Evolutionary conservation across 2,329 filamentous ascomycete genomes (phyloP).

Genomic region (Sclerotinia nivalis): DNA sequence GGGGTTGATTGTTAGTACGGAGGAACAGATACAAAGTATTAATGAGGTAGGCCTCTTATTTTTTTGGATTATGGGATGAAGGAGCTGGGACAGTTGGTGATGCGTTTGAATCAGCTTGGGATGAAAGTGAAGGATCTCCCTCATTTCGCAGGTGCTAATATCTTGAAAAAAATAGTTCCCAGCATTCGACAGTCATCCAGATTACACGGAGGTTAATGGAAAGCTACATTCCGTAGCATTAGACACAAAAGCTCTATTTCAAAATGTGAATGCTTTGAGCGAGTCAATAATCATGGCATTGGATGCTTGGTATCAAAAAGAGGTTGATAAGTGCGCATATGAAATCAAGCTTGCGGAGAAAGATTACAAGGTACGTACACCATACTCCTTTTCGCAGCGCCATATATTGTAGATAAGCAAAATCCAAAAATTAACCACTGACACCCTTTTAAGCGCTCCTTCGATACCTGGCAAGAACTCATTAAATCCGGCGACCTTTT

Average conservation of each 20-base stretch:
- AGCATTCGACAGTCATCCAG: slow-evolving; percentile 25
- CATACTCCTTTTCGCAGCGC: too few species aligned
- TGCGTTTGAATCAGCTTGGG: background rate
- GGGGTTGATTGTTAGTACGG: slow-evolving; percentile 23
- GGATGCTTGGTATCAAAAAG: slow-evolving; percentile 24
- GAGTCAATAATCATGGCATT: slow-evolving; percentile 22
- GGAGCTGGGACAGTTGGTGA: background rate
- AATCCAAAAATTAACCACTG: background rate
- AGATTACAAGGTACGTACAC: slow-evolving; percentile 20
- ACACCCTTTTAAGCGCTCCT: slow-evolving; percentile 7
- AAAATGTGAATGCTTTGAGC: slow-evolving; percentile 22
- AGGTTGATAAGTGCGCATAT: slow-evolving; percentile 19
- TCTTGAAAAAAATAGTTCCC: slow-evolving; percentile 6
- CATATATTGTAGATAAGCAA: background rate
- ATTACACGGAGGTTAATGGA: slow-evolving; percentile 24
- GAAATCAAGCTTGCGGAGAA: slow-evolving; percentile 23
- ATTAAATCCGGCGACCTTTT: slow-evolving; percentile 25
- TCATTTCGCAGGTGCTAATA: background rate
- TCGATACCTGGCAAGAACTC: slow-evolving; percentile 23
- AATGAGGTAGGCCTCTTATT: slow-evolving; percentile 14
- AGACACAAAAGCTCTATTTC: slow-evolving; percentile 23
- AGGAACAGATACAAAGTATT: slow-evolving; percentile 26
- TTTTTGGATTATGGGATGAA: background rate
- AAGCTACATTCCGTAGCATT: slow-evolving; percentile 20
- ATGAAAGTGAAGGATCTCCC: background rate